Evolutionary conservation across 1,139 yeast species (phyloP).

Genomic region (Pichia sp.): DNA sequence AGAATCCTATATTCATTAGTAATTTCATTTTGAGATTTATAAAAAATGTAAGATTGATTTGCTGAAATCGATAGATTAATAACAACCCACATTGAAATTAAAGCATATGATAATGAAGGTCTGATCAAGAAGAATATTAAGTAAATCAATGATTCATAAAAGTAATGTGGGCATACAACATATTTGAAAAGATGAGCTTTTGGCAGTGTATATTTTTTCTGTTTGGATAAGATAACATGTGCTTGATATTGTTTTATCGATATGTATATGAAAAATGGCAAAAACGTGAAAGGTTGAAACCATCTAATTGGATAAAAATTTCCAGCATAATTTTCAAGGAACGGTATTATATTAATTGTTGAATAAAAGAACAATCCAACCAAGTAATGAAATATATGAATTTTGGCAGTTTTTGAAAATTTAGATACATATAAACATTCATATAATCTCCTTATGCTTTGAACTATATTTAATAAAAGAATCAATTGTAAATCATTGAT

Average conservation of each 20-base stretch:
- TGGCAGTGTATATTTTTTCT: conserved; percentile 68
- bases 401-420: conserved; percentile 45
- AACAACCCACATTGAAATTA: conserved; percentile 49
- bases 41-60: conserved; percentile 49
- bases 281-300: neutral
- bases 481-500: conserved; percentile 17
- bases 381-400: conserved; percentile 70
- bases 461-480: conserved; percentile 38
- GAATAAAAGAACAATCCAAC: conserved; percentile 68
- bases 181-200: conserved; percentile 41
- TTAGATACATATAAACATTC: conserved; percentile 55
- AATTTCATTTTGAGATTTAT: conserved; percentile 27
- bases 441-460: conserved; percentile 54
- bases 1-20: conserved; percentile 27
- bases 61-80: conserved; percentile 61
- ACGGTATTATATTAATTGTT: conserved; percentile 32
- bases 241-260: conserved; percentile 51
- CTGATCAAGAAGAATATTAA: conserved; percentile 29
- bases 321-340: conserved; percentile 8
- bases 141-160: conserved; percentile 69
- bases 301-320: neutral
- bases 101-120: conserved; percentile 14
- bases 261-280: conserved; percentile 10
- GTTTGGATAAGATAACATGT: conserved; percentile 54
- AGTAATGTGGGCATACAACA: conserved; percentile 73